These are phyloP conservation scores for Fragaria vesca DNA, from an alignment of 306 rosid genomes.

Conservation along the genomic window DNA sequence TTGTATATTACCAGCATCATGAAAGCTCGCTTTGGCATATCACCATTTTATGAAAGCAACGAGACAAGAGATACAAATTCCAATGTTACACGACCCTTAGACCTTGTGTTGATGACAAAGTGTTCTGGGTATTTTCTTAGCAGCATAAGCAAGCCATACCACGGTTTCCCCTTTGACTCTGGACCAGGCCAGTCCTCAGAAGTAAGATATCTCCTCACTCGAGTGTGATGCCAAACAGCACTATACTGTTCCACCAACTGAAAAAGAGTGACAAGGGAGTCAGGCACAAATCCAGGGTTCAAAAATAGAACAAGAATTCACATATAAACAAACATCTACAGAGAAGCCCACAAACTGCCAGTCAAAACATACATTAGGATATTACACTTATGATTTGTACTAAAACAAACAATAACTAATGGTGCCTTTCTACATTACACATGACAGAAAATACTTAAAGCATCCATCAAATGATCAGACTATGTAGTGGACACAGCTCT, in stretches of 20 bases:
- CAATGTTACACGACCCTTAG: conserved; percentile 75
- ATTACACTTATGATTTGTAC: background rate
- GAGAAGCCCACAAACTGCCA: background rate
- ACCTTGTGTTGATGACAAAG: conserved; percentile 94
- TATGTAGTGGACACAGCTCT: background rate
- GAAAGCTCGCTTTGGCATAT: background rate
- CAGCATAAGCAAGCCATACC: conserved; percentile 93
- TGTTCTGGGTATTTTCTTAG: conserved; percentile 97
- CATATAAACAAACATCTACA: background rate
- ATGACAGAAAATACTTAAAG: background rate
- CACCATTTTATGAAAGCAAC: conserved; percentile 57
- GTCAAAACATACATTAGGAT: background rate
- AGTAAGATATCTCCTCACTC: conserved; percentile 84
- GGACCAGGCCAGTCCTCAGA: conserved; percentile 87
- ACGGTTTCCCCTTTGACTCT: conserved; percentile 94
- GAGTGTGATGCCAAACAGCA: conserved; percentile 78
- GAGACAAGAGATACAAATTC: conserved; percentile 97
- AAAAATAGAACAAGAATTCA: background rate
- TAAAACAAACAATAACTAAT: background rate
- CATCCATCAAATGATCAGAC: background rate
- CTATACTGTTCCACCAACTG: conserved; percentile 83
- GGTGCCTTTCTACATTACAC: background rate
- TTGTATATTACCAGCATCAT: conserved; percentile 6
- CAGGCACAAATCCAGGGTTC: background rate
- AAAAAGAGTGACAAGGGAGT: conserved; percentile 13